Percentiles rank a stretch among this genome's conserved stretches.
Evolutionary conservation across 331 rosid species (phyloP).

Genomic region (Quercus lobata): DNA sequence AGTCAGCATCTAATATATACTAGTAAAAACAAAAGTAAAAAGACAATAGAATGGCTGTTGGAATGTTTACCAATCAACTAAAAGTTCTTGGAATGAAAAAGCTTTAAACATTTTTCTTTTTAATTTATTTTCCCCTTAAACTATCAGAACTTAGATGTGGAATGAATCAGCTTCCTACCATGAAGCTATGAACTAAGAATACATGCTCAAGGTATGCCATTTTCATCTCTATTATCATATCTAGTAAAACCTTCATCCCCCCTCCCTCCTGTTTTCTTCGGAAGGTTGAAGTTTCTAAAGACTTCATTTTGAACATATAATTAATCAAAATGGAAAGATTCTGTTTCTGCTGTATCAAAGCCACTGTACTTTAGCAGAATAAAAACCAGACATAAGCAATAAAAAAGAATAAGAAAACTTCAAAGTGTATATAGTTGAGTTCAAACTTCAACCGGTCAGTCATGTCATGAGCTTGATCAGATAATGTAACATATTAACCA

Average conservation of each 20-base stretch:
- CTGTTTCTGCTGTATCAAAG: neutral
- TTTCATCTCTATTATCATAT: neutral
- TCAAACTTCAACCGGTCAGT: neutral
- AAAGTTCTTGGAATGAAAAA: neutral
- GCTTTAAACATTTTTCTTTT: neutral
- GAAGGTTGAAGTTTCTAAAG: neutral
- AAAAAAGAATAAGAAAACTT: neutral
- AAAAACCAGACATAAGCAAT: neutral
- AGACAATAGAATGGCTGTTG: neutral
- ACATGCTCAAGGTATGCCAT: neutral
- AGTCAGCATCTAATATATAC: slow-evolving; percentile 7
- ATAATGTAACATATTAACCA: neutral
- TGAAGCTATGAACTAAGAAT: neutral
- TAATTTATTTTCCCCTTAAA: neutral
- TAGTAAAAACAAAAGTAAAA: neutral
- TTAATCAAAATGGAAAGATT: neutral
- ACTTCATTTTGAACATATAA: neutral
- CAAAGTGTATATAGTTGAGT: neutral
- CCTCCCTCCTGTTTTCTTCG: neutral
- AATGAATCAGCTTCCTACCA: neutral
- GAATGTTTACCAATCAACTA: neutral
- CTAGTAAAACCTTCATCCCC: neutral
- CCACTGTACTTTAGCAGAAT: neutral
- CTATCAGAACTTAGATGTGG: neutral
- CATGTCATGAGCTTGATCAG: neutral